phyloP scores from a whole-genome alignment of 306 rosid species.

The Malus sylvestris region DNA sequence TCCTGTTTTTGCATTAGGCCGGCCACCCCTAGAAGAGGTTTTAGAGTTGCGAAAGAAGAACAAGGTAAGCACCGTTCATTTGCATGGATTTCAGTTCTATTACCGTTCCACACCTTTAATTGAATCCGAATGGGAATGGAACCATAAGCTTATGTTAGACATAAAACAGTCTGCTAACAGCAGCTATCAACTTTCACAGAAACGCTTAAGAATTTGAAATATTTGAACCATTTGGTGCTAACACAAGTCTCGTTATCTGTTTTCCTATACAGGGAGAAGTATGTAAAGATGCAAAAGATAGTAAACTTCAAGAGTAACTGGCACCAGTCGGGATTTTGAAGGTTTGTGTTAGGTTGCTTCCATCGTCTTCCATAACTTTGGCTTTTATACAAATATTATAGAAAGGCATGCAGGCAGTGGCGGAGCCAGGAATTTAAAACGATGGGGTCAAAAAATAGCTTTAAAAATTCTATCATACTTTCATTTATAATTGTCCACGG shows the following conservation, averaged over 20 bases:
- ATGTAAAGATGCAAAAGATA: constrained; percentile 55
- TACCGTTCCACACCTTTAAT: background rate
- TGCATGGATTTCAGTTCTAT: background rate
- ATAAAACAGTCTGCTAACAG: background rate
- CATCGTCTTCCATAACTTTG: background rate
- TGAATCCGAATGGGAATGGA: background rate
- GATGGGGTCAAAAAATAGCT: no score
- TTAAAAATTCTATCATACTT: no score
- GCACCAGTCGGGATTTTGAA: background rate
- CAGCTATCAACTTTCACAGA: background rate
- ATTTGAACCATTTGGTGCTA: background rate
- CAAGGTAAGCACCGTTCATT: constrained; percentile 38
- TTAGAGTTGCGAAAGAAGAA: constrained; percentile 51
- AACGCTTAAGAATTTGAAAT: background rate
- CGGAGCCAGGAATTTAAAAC: no score
- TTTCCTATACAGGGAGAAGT: constrained; percentile 45
- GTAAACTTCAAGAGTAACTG: constrained; percentile 27
- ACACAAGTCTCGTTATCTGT: background rate
- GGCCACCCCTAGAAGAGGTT: constrained; percentile 72
- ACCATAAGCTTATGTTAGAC: background rate
- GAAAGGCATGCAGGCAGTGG: background rate
- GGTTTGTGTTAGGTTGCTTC: background rate
- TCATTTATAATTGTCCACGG: no score
- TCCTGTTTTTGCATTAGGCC: constrained; percentile 43
- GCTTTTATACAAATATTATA: background rate